These are phyloP conservation scores for Pseudogymnoascus sp. DNA, from an alignment of 2,329 filamentous ascomycete genomes.

Conservation along the genomic window DNA sequence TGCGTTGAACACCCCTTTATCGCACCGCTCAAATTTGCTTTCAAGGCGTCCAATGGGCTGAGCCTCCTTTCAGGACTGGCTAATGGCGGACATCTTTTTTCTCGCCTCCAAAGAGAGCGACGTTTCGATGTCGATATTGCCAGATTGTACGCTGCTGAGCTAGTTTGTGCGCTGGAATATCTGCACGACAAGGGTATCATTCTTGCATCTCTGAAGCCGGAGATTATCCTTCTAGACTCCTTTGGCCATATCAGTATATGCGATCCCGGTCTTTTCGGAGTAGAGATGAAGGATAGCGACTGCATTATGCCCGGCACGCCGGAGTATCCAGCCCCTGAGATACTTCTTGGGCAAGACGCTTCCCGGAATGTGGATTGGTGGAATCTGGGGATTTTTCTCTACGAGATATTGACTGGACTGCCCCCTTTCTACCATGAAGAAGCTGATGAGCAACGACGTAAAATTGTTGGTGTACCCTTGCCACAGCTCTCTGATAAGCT, in stretches of 20 bases:
- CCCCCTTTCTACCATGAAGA: conserved; percentile 97
- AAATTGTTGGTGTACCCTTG: conserved; percentile 86
- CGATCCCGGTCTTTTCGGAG: conserved; percentile 91
- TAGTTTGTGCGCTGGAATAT: conserved; percentile 86
- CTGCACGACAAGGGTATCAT: conserved; percentile 95
- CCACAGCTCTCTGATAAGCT: conserved; percentile 88
- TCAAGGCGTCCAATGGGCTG: conserved; percentile 92
- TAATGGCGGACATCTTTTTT: conserved; percentile 90
- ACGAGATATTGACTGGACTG: conserved; percentile 93
- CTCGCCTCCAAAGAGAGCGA: conserved; percentile 88
- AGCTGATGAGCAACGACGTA: conserved; percentile 96
- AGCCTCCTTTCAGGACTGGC: conserved; percentile 93
- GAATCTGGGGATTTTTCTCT: conserved; percentile 87
- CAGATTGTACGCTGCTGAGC: conserved; percentile 87
- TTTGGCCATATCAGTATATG: conserved; percentile 94
- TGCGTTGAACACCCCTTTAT: conserved; percentile 99
- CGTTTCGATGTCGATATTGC: conserved; percentile 92
- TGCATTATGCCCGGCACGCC: conserved; percentile 91
- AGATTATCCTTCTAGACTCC: conserved; percentile 87
- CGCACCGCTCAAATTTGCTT: conserved; percentile 92
- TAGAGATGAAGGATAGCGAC: conserved; percentile 97
- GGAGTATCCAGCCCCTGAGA: conserved; percentile 86
- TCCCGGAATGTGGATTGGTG: conserved; percentile 91
- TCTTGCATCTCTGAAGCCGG: conserved; percentile 86
- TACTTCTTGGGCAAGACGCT: conserved; percentile 84